Evolutionary conservation across 768 basidiomycete genomes (phyloP).

Genomic region (Amanita pallidorosea): DNA sequence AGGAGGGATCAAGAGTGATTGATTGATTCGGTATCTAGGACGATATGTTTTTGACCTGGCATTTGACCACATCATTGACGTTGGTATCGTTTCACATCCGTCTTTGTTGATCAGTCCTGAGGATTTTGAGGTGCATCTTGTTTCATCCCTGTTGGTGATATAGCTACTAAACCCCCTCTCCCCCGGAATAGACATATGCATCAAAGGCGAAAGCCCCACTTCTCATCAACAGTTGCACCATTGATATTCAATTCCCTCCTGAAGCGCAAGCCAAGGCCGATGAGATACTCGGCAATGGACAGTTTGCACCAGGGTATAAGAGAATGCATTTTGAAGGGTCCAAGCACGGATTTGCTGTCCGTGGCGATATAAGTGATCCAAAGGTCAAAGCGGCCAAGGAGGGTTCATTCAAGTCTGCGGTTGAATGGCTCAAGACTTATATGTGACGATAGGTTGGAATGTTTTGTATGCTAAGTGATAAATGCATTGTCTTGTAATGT

Average conservation of each 20-base stretch:
- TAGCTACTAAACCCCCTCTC: background rate
- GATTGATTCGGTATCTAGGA: slow-evolving; percentile 15
- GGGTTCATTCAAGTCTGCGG: slow-evolving; percentile 45
- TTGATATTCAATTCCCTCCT: slow-evolving; percentile 39
- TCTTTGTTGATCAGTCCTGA: slow-evolving; percentile 46
- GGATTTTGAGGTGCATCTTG: slow-evolving; percentile 44
- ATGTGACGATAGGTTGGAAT: background rate
- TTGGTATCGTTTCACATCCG: slow-evolving; percentile 44
- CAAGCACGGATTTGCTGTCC: slow-evolving; percentile 43
- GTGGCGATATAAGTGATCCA: slow-evolving; percentile 37
- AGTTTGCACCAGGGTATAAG: slow-evolving; percentile 39
- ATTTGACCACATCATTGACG: slow-evolving; percentile 40
- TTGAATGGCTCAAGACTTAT: slow-evolving; percentile 34
- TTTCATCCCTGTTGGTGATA: background rate
- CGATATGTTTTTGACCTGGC: slow-evolving; percentile 56
- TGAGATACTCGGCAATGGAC: slow-evolving; percentile 33
- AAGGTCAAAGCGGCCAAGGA: slow-evolving; percentile 53
- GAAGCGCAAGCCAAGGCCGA: slow-evolving; percentile 36
- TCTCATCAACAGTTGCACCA: slow-evolving; percentile 56
- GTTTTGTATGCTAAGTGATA: background rate
- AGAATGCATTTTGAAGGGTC: slow-evolving; percentile 36
- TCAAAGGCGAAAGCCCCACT: slow-evolving; percentile 38
- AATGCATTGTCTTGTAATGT: too few relatives aligned
- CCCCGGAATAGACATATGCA: slow-evolving; percentile 31
- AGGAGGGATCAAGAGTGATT: background rate